phyloP scores from a whole-genome alignment of 345 rosid species.

The Streptanthus diversifolius region DNA sequence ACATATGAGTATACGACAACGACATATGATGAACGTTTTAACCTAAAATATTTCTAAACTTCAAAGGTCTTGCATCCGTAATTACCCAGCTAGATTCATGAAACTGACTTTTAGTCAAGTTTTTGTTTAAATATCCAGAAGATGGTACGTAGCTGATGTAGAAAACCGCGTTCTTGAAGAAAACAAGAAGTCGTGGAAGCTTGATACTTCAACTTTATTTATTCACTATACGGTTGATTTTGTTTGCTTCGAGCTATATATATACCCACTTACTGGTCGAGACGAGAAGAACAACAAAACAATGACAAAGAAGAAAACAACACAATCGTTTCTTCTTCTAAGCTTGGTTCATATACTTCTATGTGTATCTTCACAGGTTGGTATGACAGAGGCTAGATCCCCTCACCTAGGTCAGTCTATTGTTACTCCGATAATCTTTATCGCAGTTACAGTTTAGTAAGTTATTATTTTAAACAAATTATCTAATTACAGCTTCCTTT shows the following conservation, averaged over 20 bases:
- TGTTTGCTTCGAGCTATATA: not conserved
- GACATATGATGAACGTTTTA: not conserved
- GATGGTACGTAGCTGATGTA: not conserved
- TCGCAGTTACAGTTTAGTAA: not conserved
- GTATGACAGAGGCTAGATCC: not conserved
- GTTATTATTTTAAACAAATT: not conserved
- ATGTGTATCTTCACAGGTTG: not conserved
- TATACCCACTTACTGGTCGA: not conserved
- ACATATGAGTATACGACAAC: too few species aligned
- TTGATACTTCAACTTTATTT: not conserved
- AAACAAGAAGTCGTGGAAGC: not conserved
- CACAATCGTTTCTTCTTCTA: slow-evolving; percentile 3
- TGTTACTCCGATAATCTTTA: not conserved
- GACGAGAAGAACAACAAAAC: not conserved
- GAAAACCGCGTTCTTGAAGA: not conserved
- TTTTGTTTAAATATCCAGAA: not conserved
- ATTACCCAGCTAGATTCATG: not conserved
- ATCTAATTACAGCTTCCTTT: not conserved
- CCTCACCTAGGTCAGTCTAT: slow-evolving; percentile 8
- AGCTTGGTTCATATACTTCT: slow-evolving; percentile 13
- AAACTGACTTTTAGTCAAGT: not conserved
- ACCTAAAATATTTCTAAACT: not conserved
- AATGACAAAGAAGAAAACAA: not conserved
- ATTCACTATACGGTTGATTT: not conserved
- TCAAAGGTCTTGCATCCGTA: not conserved